phyloP scores from a whole-genome alignment of 441 rosid genomes.

The Euphorbia corollata region DNA sequence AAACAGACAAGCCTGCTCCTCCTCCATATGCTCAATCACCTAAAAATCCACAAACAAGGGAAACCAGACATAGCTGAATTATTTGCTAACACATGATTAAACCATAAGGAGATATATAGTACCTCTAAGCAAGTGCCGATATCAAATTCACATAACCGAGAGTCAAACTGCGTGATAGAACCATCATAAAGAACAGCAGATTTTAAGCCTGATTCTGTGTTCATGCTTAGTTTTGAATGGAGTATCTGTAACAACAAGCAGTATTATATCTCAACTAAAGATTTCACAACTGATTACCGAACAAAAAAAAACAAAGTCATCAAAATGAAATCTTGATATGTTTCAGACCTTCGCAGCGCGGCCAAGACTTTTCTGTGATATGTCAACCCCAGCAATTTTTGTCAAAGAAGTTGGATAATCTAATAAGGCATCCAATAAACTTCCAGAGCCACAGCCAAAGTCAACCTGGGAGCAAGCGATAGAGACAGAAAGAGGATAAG shows the following conservation, averaged over 20 bases:
- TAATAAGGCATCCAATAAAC: slow-evolving; percentile 74
- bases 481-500: slow-evolving; percentile 4
- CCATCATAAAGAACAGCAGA: slow-evolving; percentile 82
- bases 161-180: slow-evolving; percentile 65
- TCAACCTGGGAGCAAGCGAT: slow-evolving; percentile 58
- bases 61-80: neutral
- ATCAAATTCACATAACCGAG: slow-evolving; percentile 58
- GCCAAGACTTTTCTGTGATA: slow-evolving; percentile 68
- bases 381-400: slow-evolving; percentile 74
- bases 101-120: neutral
- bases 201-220: slow-evolving; percentile 37
- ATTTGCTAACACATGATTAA: neutral
- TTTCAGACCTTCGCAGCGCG: slow-evolving; percentile 84
- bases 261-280: neutral
- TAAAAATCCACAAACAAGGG: slow-evolving; percentile 21
- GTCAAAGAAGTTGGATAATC: slow-evolving; percentile 68
- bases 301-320: neutral
- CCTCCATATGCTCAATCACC: slow-evolving; percentile 99
- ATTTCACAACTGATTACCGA: neutral
- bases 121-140: slow-evolving; percentile 97
- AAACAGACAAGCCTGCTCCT: slow-evolving; percentile 65
- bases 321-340: neutral
- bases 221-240: slow-evolving; percentile 58
- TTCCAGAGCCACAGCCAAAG: slow-evolving; percentile 94
- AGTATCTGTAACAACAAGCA: slow-evolving; percentile 49